phyloP scores from a whole-genome alignment of 768 basidiomycete species.

The Leccinum subtestaceum region DNA sequence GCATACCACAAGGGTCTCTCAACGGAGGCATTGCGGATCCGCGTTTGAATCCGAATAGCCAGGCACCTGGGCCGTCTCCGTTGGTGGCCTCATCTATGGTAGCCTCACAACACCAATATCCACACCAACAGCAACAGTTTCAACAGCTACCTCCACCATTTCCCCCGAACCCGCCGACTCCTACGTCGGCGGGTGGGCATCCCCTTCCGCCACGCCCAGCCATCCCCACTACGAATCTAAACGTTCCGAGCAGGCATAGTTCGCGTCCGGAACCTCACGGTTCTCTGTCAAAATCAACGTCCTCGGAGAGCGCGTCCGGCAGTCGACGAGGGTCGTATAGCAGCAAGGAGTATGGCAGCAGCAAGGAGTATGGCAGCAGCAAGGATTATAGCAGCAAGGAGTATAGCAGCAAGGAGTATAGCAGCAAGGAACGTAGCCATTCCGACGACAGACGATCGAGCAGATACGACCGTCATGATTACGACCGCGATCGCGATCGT shows the following conservation, averaged over 20 bases:
- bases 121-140: neutral
- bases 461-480: conserved; percentile 10
- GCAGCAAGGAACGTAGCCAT: conserved; percentile 11
- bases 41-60: conserved; percentile 4
- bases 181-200: neutral
- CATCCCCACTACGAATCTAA: neutral
- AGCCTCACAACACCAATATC: neutral
- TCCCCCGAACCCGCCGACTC: neutral
- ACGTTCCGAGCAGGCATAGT: conserved; percentile 1
- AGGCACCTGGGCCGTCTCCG: neutral
- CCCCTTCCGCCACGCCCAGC: conserved; percentile 22
- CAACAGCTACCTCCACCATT: neutral
- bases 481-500: conserved; percentile 1
- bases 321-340: conserved; percentile 19
- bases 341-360: neutral
- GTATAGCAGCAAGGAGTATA: neutral
- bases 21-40: neutral
- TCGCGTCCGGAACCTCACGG: conserved; percentile 21
- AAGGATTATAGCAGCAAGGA: neutral
- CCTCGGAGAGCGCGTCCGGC: conserved; percentile 12
- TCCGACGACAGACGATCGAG: conserved; percentile 19
- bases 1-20: neutral
- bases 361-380: neutral
- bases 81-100: neutral
- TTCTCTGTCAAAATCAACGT: conserved; percentile 15